Percentiles rank a stretch among this genome's conserved stretches.
Evolutionary conservation across 768 basidiomycete genomes (phyloP).

Genomic region (Psilocybe cyanescens): DNA sequence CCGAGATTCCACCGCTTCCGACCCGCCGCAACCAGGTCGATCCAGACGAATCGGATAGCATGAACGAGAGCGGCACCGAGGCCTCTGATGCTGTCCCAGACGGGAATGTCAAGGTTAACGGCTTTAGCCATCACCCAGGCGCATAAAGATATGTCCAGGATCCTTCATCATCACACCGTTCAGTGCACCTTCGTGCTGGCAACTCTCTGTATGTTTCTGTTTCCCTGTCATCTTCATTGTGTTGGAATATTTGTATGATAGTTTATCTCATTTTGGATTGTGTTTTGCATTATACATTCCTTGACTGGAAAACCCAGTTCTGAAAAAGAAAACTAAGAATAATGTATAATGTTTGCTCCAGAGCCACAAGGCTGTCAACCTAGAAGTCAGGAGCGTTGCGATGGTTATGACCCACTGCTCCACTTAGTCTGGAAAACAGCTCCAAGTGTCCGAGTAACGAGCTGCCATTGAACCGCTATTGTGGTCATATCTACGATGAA

Average conservation of each 20-base stretch:
- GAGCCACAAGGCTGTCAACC: background rate
- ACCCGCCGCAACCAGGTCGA: slow-evolving; percentile 26
- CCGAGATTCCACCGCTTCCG: slow-evolving; percentile 26
- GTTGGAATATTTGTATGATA: background rate
- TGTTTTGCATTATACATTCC: background rate
- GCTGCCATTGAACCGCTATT: background rate
- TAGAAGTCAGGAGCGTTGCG: background rate
- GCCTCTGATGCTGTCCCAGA: slow-evolving; percentile 11
- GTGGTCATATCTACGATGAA: background rate
- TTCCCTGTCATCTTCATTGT: background rate
- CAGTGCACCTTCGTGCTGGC: background rate
- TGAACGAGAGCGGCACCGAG: slow-evolving; percentile 20
- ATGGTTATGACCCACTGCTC: background rate
- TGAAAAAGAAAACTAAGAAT: background rate
- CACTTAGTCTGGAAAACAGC: background rate
- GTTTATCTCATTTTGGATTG: background rate
- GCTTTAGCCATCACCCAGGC: slow-evolving; percentile 23
- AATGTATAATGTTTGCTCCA: too few species aligned
- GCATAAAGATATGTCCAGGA: slow-evolving; percentile 3
- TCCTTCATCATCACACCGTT: background rate
- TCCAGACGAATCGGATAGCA: slow-evolving; percentile 18
- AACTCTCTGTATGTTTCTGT: background rate
- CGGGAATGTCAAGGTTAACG: slow-evolving; percentile 28
- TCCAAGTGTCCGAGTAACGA: background rate
- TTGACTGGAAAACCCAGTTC: background rate